Base-by-base conservation (phyloP, 495 filamentous ascomycete species). In the Evernia prunastri region DNA sequence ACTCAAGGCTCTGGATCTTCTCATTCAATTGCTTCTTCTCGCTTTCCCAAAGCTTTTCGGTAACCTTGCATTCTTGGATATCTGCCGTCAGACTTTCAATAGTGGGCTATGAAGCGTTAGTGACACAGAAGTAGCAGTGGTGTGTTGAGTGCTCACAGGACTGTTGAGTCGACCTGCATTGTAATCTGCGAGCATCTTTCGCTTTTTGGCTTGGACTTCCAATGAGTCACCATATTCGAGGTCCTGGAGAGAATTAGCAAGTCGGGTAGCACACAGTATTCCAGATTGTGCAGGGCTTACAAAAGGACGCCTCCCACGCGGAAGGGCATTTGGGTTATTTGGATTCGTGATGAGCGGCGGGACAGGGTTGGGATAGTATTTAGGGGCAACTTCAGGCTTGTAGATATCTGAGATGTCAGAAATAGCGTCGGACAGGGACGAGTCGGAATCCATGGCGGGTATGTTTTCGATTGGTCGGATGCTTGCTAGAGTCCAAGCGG, bases 401-500 rank as follows among this genome's bases (percentile, higher is more conserved):
- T n/a, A 60, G 54, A 35, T 35, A 15, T 56, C 47, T 33, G 42
- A 69, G 11, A 63, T 58, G 37, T 66, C 65, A 18, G 60, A 63
- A 23, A 40, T 39, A n/a, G 58, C 47, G n/a, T 66, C 65, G 36
- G 67, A 63, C 43, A 67, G 43, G 18, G 31, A 54, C 27, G 65
- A 67, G 42, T 69, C 65, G n/a, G 65, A 67, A 13, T 69, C 75
- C 1, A 71, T 66, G 33, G 59, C 5, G 13, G 53, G 54, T 11
- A 68, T 23, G 9, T 61, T 61, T 43, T 70, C 68, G 45, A 83
- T 69, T 36, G 77, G 74, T 58, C 76, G 75, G 23, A 84, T 74
- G 4, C 62, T 56, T 25, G 80, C 74, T 10, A 84, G 59, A 35
- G 75, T 67, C 81, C 81, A 83, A 15, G 66, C 63, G 17, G 67